Evolutionary conservation across 306 rosid genomes (phyloP), one percentile per base, ranked within the genome.

Genomic region (Cicer pinnatifidum): DNA sequence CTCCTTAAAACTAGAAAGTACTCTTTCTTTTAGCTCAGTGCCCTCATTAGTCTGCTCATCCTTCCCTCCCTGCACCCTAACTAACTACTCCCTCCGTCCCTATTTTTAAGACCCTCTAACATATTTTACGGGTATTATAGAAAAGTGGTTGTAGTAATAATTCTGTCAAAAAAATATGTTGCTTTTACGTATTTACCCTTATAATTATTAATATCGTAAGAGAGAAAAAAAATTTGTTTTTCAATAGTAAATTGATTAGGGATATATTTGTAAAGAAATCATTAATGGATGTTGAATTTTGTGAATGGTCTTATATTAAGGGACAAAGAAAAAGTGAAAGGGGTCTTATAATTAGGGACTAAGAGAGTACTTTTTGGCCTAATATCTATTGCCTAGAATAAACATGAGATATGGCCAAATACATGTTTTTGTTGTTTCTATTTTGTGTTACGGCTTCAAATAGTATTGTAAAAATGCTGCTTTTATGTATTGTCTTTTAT

Each of bases 371-470:
- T 28, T 28, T 28, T 28, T 28, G 4, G 35, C 35, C 35, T 28
- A 28, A 28, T 28, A 28, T 3, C 35, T 28, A 28, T 28, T 28
- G 35, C 35, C 35, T 28, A 53, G 39, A 51, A 69, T 52, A 37
- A 38, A 2, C 50, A 51, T 37, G 13, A 69, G 47, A 50, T 50
- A 35, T 35, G 16, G 62, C 74, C 35, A 50, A 9, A 35, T 15
- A 9, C 63, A 10, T 57, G 8, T 58, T 71, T 16, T 28, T 52
- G 7, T 71, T 50, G 46, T 62, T 77, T 60, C 11, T 60, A 52
- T 44, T 33, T 47, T 43, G 58, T 15, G 6, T 73, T 66, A n/a
- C 46, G 46, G 15, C 41, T 56, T 44, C 7, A 17, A 37, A 40
- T 33, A 11, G 54, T 64, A 8, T 10, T 64, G 9, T 1, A 4